Evolutionary conservation across 2,329 filamentous ascomycete species (phyloP), one percentile per base, ranked within the genome.

Genomic region (Alternaria incomplexa): DNA sequence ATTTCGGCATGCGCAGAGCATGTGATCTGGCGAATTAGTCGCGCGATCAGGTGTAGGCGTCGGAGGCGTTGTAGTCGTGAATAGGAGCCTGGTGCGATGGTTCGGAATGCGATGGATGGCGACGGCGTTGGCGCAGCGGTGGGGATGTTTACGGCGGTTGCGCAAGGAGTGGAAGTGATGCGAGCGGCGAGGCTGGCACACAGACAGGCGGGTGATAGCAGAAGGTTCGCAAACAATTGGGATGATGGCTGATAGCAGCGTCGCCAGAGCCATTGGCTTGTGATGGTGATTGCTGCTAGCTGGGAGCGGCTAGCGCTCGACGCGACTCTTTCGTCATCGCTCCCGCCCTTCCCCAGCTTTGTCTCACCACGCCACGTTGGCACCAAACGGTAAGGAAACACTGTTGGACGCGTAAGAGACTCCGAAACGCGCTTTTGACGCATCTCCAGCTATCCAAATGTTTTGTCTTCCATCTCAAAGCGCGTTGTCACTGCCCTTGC

Each of bases 1-100:
- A 50, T 46, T 56, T 67, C 62, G 62, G 67, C 62, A 65, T 62
- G 67, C 62, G 67, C 64, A 65, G 73, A 65, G 67, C 76, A 77
- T 78, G 65, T 58, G 74, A 65, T 66, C 72, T 69, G 67, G 68
- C 64, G 59, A 58, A 52, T 6, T 52, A 30, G 59, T 59, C 67
- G 70, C 71, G 63, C 66, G 64, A 63, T 70, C 66, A 64, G 68
- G 68, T 60, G 63, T 45, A 45, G 58, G 26, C 30, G 63, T 32
- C 51, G 26, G 22, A 30, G 63, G 43, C 63, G 61, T 47, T 62
- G 50, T 45, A 26, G 57, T 72, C 62, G 70, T 64, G 56, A 63
- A 68, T 65, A 58, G 74, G 54, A 71, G 74, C 70, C 73, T 75
- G 66, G 36, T 68, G 55, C 58, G 62, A 48, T 58, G 58, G 22